phyloP scores from a whole-genome alignment of 2,329 filamentous ascomycete species.

The Hypoxylon sp. region DNA sequence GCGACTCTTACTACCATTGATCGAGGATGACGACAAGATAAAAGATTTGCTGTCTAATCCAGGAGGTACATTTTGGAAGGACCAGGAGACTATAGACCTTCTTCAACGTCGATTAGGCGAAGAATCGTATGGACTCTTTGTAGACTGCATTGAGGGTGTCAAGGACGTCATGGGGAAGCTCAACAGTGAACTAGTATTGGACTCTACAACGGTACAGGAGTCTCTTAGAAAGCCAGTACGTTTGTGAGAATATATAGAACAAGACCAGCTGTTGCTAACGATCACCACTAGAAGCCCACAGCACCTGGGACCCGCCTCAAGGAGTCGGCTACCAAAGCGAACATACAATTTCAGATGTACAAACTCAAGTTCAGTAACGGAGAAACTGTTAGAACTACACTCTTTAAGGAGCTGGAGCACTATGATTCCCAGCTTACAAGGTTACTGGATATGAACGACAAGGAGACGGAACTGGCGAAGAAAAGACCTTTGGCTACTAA shows the following conservation, averaged over 20 bases:
- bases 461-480: constrained; percentile 24
- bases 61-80: constrained; percentile 43
- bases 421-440: constrained; percentile 46
- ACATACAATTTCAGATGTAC: constrained; percentile 36
- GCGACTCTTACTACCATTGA: constrained; percentile 45
- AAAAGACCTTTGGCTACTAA: neutral
- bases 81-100: constrained; percentile 23
- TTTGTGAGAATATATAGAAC: neutral
- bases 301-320: constrained; percentile 8
- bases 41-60: constrained; percentile 42
- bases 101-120: constrained; percentile 38
- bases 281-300: neutral
- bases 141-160: constrained; percentile 38
- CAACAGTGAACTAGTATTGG: constrained; percentile 43
- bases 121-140: constrained; percentile 41
- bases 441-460: constrained; percentile 44
- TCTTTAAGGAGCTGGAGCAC: constrained; percentile 47
- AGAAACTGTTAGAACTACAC: constrained; percentile 35
- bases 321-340: constrained; percentile 24
- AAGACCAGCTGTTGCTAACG: neutral
- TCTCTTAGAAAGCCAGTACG: constrained; percentile 36
- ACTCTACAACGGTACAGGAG: constrained; percentile 30
- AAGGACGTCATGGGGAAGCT: constrained; percentile 36
- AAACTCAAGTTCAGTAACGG: constrained; percentile 48
- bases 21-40: constrained; percentile 40